Base-by-base conservation (phyloP, 768 basidiomycete species). In the Mycena vulgaris region DNA sequence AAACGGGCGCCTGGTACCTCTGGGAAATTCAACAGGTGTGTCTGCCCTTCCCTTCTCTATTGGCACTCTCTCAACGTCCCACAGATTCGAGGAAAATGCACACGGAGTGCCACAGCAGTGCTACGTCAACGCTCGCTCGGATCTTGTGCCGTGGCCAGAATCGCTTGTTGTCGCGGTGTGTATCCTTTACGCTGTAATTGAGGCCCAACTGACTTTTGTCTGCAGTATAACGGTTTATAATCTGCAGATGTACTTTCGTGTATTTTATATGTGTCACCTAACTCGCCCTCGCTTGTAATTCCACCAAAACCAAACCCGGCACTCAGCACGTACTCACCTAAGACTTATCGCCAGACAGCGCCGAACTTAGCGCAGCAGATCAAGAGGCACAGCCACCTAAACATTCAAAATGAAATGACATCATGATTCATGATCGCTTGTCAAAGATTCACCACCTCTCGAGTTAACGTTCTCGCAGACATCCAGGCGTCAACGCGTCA, bases 81-180 rank as follows among this genome's bases (percentile, higher is more conserved):
- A 28, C 16, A 82, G 82, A 33, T 85, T 85, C 70, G 76, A 72
- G 16, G 84, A 85, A 70, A 39, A 73, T 76, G 33, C 86, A 83
- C 69, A 80, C 45, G 72, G 72, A 14, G 64, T 40, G 11, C 45
- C 37, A 19, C 69, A 73, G 47, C 72, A 75, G 66, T 69, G 66
- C 69, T 75, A 71, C 60, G 67, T 84, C 33, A 79, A 81, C 58
- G 69, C 75, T 8, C 66, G 78, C 25, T 84, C 86, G 11, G 74
- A 82, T 37, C 75, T 85, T 10, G 80, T 80, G 2, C 84, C 84
- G 17, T 87, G 82, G 79, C 82, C 87, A 0, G 83, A 85, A 53
- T 84, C 86, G 30, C 75, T 88, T 66, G 75, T 84, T 66, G 73
- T 86, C 33, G 74, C 84, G 77, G 80, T 82, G 64, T 39, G 76